These are phyloP conservation scores for Fusarium xylarioides DNA, from an alignment of 2,329 filamentous ascomycete species.

Conservation along the genomic window DNA sequence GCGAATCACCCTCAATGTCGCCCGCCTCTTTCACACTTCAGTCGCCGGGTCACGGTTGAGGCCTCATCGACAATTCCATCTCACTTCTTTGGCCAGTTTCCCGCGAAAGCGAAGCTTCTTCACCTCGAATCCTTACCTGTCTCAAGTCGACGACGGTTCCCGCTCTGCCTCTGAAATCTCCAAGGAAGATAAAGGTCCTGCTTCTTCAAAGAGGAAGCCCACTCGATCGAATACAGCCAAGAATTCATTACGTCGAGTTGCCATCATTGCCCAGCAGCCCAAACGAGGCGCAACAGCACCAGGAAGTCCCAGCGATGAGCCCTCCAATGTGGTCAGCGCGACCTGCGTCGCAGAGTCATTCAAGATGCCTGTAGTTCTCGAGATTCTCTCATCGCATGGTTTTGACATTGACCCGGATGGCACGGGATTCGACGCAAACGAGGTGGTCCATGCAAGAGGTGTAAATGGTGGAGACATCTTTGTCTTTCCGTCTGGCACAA, in stretches of 20 bases:
- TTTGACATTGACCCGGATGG: slow-evolving; percentile 70
- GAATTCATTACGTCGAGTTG: slow-evolving; percentile 83
- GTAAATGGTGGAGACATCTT: slow-evolving; percentile 85
- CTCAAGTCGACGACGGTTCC: slow-evolving; percentile 50
- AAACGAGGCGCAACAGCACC: slow-evolving; percentile 45
- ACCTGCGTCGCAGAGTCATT: slow-evolving; percentile 71
- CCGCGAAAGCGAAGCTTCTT: slow-evolving; percentile 71
- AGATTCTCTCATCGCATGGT: slow-evolving; percentile 66
- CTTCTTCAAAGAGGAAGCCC: slow-evolving; percentile 56
- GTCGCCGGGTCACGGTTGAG: slow-evolving; percentile 41
- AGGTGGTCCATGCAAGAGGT: slow-evolving; percentile 70
- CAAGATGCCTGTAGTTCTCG: slow-evolving; percentile 68
- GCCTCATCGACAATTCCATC: slow-evolving; percentile 55
- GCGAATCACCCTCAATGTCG: slow-evolving; percentile 46
- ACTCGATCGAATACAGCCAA: slow-evolving; percentile 62
- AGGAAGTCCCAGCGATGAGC: slow-evolving; percentile 46
- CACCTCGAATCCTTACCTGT: slow-evolving; percentile 69
- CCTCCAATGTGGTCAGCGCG: slow-evolving; percentile 62
- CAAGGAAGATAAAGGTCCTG: slow-evolving; percentile 28
- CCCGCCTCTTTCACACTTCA: slow-evolving; percentile 44
- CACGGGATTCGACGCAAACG: slow-evolving; percentile 67
- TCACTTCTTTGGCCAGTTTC: slow-evolving; percentile 53
- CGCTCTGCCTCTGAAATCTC: slow-evolving; percentile 28
- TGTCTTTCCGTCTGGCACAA: slow-evolving; percentile 92
- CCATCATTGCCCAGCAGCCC: slow-evolving; percentile 81